Evolutionary conservation across 139 green algal genomes (phyloP), one percentile per base, ranked within the genome.

Genomic region (Trebouxia sp.): DNA sequence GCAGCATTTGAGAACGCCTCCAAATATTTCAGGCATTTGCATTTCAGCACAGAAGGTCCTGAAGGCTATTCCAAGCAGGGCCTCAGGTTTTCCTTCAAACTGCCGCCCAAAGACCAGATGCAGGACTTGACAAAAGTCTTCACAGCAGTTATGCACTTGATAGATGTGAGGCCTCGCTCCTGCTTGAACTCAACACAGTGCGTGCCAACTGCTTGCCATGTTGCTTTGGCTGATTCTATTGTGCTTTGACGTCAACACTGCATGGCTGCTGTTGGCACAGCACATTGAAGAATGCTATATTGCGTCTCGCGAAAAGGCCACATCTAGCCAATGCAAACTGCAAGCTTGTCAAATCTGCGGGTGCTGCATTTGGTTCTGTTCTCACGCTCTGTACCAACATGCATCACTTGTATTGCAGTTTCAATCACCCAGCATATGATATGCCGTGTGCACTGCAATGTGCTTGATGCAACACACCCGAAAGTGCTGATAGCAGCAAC

Each of bases 21-120:
- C 1, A 80, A 67, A 1, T 85, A 83, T 47, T 89, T 89, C 79
- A 42, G 77, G 17, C 75, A 51, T 70, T 75, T 90, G 47, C 85
- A 84, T 66, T 79, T 90, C 74, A 90, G 79, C 41, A 81, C 48
- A 11, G 84, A 89, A 32, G 45, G 50, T 6, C 28, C 53, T 14
- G 38, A 65, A 30, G 47, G 35, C 9, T 37, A 48, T 41, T 28
- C 55, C 70, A 83, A 74, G 28, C 55, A 78, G n/a, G 70, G 85
- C 42, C 41, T 87, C 11, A 50, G 77, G 8, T 65, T 90, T 11
- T 78, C 69, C 30, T 78, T 87, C 24, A 47, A 45, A 24, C 47
- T 91, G 82, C 87, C 87, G 6, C 75, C 75, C 1, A 7, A 20
- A 5, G 58, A 70, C 6, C 48, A 74, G 14, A 83, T 83, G 79